A percentile compares a stretch with the other conserved stretches of the same genome.
These are phyloP conservation scores for Lenzites betulinus DNA, from an alignment of 768 basidiomycete species.

Conservation along the genomic window DNA sequence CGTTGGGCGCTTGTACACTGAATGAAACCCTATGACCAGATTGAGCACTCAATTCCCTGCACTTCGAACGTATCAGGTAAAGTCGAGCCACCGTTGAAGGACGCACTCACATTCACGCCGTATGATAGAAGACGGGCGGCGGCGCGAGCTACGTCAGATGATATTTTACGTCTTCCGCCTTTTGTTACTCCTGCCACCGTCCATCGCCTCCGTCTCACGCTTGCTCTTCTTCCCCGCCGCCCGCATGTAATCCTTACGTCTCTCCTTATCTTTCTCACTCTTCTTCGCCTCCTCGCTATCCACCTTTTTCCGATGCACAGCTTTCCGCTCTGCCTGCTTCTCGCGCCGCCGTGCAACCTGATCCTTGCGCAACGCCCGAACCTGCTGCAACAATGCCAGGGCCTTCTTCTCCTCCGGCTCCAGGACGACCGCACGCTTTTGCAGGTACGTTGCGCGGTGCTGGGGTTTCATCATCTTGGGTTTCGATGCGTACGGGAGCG, in stretches of 20 bases:
- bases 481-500: constrained; percentile 91
- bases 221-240: constrained; percentile 71
- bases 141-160: background rate
- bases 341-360: constrained; percentile 76
- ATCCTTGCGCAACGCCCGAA: constrained; percentile 88
- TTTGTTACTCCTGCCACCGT: constrained; percentile 54
- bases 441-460: constrained; percentile 78
- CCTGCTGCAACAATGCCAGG: constrained; percentile 88
- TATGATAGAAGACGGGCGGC: too few relatives aligned
- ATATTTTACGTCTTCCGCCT: constrained; percentile 31
- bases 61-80: background rate
- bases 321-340: constrained; percentile 83
- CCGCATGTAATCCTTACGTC: constrained; percentile 76
- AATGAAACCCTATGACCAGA: background rate
- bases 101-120: background rate
- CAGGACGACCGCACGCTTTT: constrained; percentile 93
- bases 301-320: constrained; percentile 66
- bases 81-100: background rate
- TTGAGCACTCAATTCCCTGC: background rate
- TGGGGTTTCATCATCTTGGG: constrained; percentile 82
- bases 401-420: constrained; percentile 96
- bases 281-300: constrained; percentile 67
- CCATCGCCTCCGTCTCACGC: constrained; percentile 60
- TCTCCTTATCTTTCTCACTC: constrained; percentile 72
- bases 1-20: background rate